Evolutionary conservation across 2,329 filamentous ascomycete genomes (phyloP).

Genomic region (Fusarium beomiforme): DNA sequence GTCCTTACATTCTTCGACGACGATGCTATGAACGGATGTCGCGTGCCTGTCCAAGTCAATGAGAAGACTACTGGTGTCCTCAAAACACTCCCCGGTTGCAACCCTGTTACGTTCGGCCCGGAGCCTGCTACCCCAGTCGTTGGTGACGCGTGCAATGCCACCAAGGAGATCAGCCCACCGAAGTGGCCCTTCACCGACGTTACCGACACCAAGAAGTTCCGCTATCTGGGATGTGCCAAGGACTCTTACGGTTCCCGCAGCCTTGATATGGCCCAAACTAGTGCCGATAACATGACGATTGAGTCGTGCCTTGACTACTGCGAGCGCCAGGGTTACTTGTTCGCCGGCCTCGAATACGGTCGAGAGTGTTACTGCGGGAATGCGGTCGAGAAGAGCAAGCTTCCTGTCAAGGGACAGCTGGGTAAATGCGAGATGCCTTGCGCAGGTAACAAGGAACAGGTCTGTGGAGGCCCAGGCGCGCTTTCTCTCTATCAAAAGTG

Average conservation of each 20-base stretch:
- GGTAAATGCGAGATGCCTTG: not conserved
- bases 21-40: not conserved
- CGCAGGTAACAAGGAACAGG: not conserved
- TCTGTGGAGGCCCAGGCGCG: not conserved
- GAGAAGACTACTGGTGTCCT: not conserved
- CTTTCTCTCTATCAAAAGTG: not conserved
- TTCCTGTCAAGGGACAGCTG: not conserved
- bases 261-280: not conserved
- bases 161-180: not conserved
- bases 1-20: not conserved
- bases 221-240: not conserved
- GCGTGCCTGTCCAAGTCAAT: not conserved
- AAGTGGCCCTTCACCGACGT: not conserved
- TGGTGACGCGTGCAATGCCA: not conserved
- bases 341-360: not conserved
- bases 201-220: not conserved
- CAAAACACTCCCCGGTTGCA: not conserved
- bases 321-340: not conserved
- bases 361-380: not conserved
- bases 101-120: not conserved
- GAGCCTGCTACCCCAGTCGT: not conserved
- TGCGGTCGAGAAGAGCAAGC: not conserved
- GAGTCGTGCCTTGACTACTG: not conserved
- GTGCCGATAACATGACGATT: not conserved
- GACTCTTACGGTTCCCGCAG: not conserved